Conservation (phyloP, 176 grass and related monocot genomes). For the Carex parvula region DNA sequence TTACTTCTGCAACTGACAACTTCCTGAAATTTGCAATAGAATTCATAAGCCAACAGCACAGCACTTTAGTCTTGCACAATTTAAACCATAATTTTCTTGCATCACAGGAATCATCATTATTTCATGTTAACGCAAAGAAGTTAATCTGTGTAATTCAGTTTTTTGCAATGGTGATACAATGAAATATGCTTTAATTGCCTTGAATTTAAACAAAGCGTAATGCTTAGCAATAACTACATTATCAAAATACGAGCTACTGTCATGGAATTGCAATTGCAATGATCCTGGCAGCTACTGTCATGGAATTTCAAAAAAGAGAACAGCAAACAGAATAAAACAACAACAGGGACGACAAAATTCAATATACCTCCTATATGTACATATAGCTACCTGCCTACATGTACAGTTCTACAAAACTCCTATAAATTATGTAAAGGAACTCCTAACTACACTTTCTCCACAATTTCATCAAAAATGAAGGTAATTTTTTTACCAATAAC, state of each 20-base stretch:
- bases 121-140: neutral
- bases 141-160: neutral
- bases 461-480: slow-evolving; percentile 7
- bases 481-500: slow-evolving; percentile 70
- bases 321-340: neutral
- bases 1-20: no score
- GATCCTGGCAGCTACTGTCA: no score
- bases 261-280: no score
- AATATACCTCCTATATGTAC: slow-evolving; percentile 12
- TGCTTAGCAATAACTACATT: neutral
- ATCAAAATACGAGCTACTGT: neutral
- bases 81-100: neutral
- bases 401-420: slow-evolving; percentile 6
- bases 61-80: neutral
- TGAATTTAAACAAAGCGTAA: neutral
- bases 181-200: neutral
- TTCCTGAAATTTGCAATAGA: no score
- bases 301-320: no score
- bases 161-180: neutral
- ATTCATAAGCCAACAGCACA: neutral
- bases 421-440: neutral
- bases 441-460: slow-evolving; percentile 7
- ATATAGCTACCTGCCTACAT: slow-evolving; percentile 1
- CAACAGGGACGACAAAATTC: neutral
- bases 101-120: neutral